phyloP scores from a whole-genome alignment of 345 rosid species.

The Eucalyptus paniculata region DNA sequence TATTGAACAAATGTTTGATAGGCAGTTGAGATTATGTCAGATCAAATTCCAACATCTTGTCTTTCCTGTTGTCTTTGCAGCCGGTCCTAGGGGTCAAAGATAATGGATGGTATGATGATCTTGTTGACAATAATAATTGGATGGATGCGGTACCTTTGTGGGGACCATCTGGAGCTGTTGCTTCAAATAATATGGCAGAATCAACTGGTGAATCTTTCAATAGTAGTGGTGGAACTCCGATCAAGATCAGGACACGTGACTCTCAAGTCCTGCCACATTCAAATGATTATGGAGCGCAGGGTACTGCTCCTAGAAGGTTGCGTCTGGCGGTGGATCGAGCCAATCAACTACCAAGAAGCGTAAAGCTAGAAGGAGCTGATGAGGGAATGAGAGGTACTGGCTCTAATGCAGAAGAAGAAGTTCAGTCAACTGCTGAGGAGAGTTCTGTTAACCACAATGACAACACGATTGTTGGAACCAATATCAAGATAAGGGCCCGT shows the following conservation, averaged over 20 bases:
- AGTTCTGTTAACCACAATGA: slow-evolving; percentile 7
- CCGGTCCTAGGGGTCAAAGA: not conserved
- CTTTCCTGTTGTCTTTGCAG: not conserved
- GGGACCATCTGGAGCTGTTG: not conserved
- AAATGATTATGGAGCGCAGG: slow-evolving; percentile 18
- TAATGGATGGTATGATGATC: not conserved
- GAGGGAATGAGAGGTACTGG: not conserved
- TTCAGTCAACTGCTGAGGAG: slow-evolving; percentile 1
- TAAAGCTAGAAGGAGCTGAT: not conserved
- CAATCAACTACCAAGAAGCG: not conserved
- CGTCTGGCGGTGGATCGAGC: not conserved
- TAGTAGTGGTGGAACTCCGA: slow-evolving; percentile 16
- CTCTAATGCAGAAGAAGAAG: not conserved
- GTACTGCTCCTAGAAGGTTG: slow-evolving; percentile 29
- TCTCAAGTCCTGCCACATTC: slow-evolving; percentile 11
- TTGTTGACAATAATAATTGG: not conserved
- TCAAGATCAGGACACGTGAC: slow-evolving; percentile 35
- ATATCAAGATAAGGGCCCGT: slow-evolving; percentile 39
- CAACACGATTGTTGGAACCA: slow-evolving; percentile 14
- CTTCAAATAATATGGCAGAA: slow-evolving; percentile 17
- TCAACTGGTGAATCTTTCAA: slow-evolving; percentile 13
- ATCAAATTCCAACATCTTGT: not conserved
- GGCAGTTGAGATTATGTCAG: not conserved
- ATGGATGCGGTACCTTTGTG: not conserved
- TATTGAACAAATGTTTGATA: not conserved